phyloP scores from a whole-genome alignment of 306 rosid genomes.

The Carpinus fangiana region DNA sequence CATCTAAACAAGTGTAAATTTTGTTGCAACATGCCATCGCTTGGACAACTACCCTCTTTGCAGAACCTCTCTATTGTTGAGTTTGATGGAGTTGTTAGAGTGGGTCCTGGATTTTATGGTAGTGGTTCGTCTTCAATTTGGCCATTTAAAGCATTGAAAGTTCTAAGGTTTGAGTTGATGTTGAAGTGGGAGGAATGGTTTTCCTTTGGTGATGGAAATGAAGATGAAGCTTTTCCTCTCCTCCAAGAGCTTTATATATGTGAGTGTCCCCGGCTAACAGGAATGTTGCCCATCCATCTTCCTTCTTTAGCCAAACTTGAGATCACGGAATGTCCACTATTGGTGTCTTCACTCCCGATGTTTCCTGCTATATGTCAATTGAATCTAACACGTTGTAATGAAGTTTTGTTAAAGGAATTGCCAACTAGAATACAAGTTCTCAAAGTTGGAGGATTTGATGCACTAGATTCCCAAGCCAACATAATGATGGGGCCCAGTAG shows the following conservation, averaged over 20 bases:
- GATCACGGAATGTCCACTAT: no score
- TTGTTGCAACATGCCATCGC: constrained; percentile 9
- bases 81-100: background rate
- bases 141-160: constrained; percentile 1
- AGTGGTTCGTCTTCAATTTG: background rate
- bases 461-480: background rate
- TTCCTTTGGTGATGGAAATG: background rate
- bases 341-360: no score
- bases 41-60: constrained; percentile 5
- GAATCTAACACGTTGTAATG: no score
- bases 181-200: constrained; percentile 14
- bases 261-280: no score
- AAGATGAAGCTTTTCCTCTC: background rate
- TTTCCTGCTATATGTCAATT: no score
- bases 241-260: background rate
- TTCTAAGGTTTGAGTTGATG: constrained; percentile 3
- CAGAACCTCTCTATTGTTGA: constrained; percentile 24
- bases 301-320: no score
- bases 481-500: background rate
- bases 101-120: constrained; percentile 6
- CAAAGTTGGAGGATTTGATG: no score
- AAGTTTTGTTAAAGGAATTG: no score
- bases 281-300: no score
- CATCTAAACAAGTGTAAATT: background rate
- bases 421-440: no score